Percentiles rank a stretch among this genome's conserved stretches.
Conservation (phyloP, 2,329 filamentous ascomycete species). For the Thermothelomyces thermophilus region DNA sequence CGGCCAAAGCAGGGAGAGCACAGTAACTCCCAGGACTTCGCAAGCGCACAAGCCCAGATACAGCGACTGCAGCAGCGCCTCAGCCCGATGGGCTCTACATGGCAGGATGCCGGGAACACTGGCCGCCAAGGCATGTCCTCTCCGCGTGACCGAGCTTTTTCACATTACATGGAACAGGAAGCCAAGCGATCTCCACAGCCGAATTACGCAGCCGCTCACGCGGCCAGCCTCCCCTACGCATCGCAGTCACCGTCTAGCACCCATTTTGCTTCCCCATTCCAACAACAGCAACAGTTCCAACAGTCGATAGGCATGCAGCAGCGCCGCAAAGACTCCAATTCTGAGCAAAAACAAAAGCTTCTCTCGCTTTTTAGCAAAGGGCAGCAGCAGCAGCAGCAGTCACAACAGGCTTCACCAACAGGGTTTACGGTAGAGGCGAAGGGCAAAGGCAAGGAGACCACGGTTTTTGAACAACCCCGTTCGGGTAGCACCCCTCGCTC, state of each 20-base stretch:
- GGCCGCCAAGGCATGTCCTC: conserved; percentile 18
- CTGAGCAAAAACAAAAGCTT: conserved; percentile 40
- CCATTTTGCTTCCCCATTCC: not conserved
- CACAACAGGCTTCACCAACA: conserved; percentile 27
- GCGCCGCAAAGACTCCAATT: conserved; percentile 32
- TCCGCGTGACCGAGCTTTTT: conserved; percentile 16
- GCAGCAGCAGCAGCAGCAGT: conserved; percentile 21
- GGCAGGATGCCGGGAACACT: conserved; percentile 18
- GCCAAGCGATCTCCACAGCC: conserved; percentile 18
- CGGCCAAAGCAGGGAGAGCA: conserved; percentile 29
- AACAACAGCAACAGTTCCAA: conserved; percentile 20
- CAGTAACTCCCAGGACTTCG: conserved; percentile 8
- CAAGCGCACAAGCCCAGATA: conserved; percentile 14
- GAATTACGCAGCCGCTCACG: conserved; percentile 13
- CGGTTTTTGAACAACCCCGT: conserved; percentile 3
- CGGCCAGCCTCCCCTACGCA: conserved; percentile 18
- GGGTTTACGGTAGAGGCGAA: conserved; percentile 13
- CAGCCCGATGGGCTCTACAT: conserved; percentile 18
- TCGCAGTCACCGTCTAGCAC: conserved; percentile 24
- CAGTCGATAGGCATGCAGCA: conserved; percentile 27
- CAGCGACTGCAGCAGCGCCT: conserved; percentile 21
- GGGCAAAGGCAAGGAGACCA: conserved; percentile 26
- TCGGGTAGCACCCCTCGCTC: conserved; percentile 27
- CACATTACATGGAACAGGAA: conserved; percentile 17
- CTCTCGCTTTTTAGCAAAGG: conserved; percentile 58